Evolutionary conservation across 305 asterid genomes (phyloP).

Genomic region (Fraxinus nigra): DNA sequence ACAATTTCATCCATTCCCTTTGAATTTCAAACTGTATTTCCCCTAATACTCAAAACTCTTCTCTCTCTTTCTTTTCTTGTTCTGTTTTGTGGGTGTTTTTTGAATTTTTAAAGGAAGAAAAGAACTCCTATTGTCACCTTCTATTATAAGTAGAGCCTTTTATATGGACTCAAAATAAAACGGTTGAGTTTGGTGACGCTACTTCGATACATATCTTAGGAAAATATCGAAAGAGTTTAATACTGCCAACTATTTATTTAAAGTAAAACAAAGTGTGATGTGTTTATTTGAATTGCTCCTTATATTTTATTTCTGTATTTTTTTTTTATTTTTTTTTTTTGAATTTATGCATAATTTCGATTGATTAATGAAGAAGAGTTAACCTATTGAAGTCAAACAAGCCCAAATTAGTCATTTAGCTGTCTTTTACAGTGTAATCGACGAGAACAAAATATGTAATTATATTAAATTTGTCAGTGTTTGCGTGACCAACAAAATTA

Average conservation of each 20-base stretch:
- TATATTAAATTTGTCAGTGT: background rate
- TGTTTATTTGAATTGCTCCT: background rate
- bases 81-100: slow-evolving; percentile 13
- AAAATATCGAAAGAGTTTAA: background rate
- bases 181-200: background rate
- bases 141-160: background rate
- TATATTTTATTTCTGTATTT: background rate
- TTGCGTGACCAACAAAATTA: background rate
- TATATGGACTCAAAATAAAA: background rate
- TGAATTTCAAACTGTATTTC: background rate
- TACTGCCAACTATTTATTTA: background rate
- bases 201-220: background rate
- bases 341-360: background rate
- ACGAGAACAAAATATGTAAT: background rate
- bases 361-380: background rate
- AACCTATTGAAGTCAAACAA: background rate
- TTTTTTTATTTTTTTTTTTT: background rate
- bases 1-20: slow-evolving; percentile 49
- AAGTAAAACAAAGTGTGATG: background rate
- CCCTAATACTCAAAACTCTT: background rate
- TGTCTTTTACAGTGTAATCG: background rate
- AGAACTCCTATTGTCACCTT: background rate
- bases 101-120: background rate
- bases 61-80: background rate
- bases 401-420: background rate